Percentiles rank a stretch among this genome's conserved stretches.
Conservation (phyloP, 805 yeast genomes). For the Millerozyma acaciae region DNA sequence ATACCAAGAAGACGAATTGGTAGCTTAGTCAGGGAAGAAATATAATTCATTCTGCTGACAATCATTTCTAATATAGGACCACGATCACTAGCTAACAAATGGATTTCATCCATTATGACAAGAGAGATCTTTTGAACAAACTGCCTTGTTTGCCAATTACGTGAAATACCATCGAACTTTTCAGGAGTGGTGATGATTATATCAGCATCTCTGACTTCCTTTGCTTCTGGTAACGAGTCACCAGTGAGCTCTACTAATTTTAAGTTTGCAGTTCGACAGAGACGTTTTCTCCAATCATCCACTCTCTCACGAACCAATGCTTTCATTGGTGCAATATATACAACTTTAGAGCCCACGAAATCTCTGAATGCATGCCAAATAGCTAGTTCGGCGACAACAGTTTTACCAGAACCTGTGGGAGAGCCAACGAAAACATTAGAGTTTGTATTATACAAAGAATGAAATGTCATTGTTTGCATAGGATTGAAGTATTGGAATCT, state of each 20-base stretch:
- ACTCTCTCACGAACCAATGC: constrained; percentile 82
- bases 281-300: constrained; percentile 67
- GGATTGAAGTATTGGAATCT: constrained; percentile 90
- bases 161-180: constrained; percentile 82
- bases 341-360: constrained; percentile 75
- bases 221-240: constrained; percentile 72
- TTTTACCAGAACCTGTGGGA: constrained; percentile 98
- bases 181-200: constrained; percentile 82
- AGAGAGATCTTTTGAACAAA: constrained; percentile 73
- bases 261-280: constrained; percentile 43
- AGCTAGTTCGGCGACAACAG: constrained; percentile 94
- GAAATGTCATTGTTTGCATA: constrained; percentile 97
- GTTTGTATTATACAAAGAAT: constrained; percentile 75
- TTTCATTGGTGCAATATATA: constrained; percentile 87
- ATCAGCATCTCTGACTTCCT: constrained; percentile 63
- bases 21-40: constrained; percentile 54
- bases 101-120: constrained; percentile 84
- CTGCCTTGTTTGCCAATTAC: constrained; percentile 77
- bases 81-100: constrained; percentile 77
- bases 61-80: constrained; percentile 87
- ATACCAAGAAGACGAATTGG: constrained; percentile 69
- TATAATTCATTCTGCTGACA: constrained; percentile 81
- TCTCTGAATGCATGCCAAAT: constrained; percentile 93
- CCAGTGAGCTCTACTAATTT: constrained; percentile 77
- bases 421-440: constrained; percentile 90